A percentile compares a stretch with the other conserved stretches of the same genome.
These are phyloP conservation scores for Malassezia yamatoensis DNA, from an alignment of 1,284 basidiomycete genomes.

Conservation along the genomic window DNA sequence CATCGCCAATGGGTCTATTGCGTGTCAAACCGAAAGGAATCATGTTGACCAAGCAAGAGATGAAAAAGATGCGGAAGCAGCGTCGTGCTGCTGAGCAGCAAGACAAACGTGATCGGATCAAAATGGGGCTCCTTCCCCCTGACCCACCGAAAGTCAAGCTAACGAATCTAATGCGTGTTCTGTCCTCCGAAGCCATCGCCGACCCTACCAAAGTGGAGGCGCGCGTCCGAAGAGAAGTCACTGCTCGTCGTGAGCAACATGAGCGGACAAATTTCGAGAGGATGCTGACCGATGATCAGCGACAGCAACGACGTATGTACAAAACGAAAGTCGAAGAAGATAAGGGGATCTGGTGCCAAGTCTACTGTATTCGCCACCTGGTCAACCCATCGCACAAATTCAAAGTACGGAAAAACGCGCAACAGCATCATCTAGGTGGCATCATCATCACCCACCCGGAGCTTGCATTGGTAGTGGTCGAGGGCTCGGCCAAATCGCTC, in stretches of 20 bases:
- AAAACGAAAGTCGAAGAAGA: conserved; percentile 56
- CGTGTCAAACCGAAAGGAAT: conserved; percentile 54
- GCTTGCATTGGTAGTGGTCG: conserved; percentile 84
- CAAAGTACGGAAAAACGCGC: conserved; percentile 91
- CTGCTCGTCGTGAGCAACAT: conserved; percentile 74
- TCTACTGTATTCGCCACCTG: conserved; percentile 77
- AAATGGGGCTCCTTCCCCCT: conserved; percentile 89
- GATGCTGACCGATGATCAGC: conserved; percentile 80
- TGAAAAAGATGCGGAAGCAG: conserved; percentile 91
- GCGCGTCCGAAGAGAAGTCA: conserved; percentile 81
- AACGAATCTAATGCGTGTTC: conserved; percentile 92
- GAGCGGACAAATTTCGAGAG: conserved; percentile 82
- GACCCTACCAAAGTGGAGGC: conserved; percentile 97
- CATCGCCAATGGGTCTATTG: conserved; percentile 75
- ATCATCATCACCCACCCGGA: conserved; percentile 76
- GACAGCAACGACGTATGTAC: conserved; percentile 68
- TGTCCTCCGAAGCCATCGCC: conserved; percentile 89
- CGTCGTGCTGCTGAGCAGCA: conserved; percentile 77
- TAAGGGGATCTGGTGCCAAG: conserved; percentile 72
- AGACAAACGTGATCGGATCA: conserved; percentile 86
- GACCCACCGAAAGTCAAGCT: conserved; percentile 93
- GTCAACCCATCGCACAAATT: conserved; percentile 86
- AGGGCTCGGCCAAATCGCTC: conserved; percentile 76
- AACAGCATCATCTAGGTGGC: conserved; percentile 77
- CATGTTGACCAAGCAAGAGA: conserved; percentile 57